phyloP scores from a whole-genome alignment of 2,329 filamentous ascomycete genomes.

The Claviceps lovelessii region DNA sequence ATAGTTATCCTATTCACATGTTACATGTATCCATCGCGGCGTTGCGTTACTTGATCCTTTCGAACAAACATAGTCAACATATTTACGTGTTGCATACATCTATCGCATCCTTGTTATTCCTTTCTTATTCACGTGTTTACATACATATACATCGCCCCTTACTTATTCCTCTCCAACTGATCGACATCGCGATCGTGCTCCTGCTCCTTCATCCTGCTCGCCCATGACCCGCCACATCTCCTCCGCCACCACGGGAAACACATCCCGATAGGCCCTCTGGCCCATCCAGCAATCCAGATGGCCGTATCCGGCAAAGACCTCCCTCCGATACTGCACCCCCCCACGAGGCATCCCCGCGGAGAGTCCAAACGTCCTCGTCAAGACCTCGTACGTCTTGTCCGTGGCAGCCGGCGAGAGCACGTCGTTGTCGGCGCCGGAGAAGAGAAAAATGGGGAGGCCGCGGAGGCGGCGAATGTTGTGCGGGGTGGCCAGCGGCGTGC shows the following conservation, averaged over 20 bases:
- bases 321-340: slow-evolving; percentile 32
- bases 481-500: slow-evolving; percentile 30
- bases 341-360: slow-evolving; percentile 14
- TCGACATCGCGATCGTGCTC: too few relatives aligned
- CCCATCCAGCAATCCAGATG: slow-evolving; percentile 52
- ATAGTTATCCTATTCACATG: too few relatives aligned
- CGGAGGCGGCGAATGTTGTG: slow-evolving; percentile 36
- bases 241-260: slow-evolving; percentile 40
- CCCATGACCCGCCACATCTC: slow-evolving; percentile 33
- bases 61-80: too few relatives aligned
- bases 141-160: too few relatives aligned
- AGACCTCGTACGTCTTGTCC: slow-evolving; percentile 35
- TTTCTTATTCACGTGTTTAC: too few relatives aligned
- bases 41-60: too few relatives aligned
- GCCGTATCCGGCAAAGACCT: slow-evolving; percentile 42
- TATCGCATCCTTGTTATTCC: too few relatives aligned
- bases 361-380: slow-evolving; percentile 36
- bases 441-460: slow-evolving; percentile 41
- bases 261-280: slow-evolving; percentile 41
- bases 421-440: slow-evolving; percentile 41
- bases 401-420: slow-evolving; percentile 41
- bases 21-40: too few relatives aligned
- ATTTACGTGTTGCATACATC: too few relatives aligned
- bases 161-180: too few relatives aligned
- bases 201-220: too few relatives aligned